Base-by-base conservation (phyloP, 106 monocot genomes). In the Xerophyta viscosa region DNA sequence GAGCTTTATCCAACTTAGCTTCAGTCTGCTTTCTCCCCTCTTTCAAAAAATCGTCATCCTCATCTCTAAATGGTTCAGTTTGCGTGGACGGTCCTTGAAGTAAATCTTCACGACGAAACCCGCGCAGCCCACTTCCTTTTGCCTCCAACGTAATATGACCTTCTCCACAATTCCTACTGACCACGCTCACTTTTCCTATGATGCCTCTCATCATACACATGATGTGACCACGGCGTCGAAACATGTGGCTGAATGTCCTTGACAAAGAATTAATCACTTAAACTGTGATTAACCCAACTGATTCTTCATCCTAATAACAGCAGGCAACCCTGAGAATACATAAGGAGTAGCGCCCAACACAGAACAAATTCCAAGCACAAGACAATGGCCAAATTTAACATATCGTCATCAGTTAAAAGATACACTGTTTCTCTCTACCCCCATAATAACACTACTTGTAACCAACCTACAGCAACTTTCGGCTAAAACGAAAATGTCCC, bases 221-320 rank as follows among this genome's bases (percentile, higher is more conserved):
- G n/a, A n/a, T n/a, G 39, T 89, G 85, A 18, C 96, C 96, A 20
- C 96, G 77, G n/a, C n/a, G n/a, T n/a, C n/a, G n/a, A n/a, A 42
- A 96, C 82, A 74, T 79, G 88, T 19, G 96, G 88, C 96, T 96
- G 48, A 20, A 33, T n/a, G n/a, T n/a, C n/a, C n/a, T n/a, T n/a
- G n/a, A n/a, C n/a, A n/a, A 17, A 62, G 9, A 37, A 60, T 3
- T 15, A 48, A n/a, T n/a, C n/a, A n/a, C n/a, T n/a, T n/a, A n/a
- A n/a, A n/a, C n/a, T n/a, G n/a, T n/a, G n/a, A n/a, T n/a, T n/a
- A n/a, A n/a, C n/a, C n/a, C n/a, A n/a, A n/a, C n/a, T n/a, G n/a
- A n/a, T n/a, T n/a, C n/a, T n/a, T n/a, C n/a, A n/a, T n/a, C n/a
- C n/a, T n/a, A n/a, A n/a, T n/a, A n/a, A n/a, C n/a, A n/a, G n/a